phyloP scores from a whole-genome alignment of 768 basidiomycete species.

The Russula foetens region DNA sequence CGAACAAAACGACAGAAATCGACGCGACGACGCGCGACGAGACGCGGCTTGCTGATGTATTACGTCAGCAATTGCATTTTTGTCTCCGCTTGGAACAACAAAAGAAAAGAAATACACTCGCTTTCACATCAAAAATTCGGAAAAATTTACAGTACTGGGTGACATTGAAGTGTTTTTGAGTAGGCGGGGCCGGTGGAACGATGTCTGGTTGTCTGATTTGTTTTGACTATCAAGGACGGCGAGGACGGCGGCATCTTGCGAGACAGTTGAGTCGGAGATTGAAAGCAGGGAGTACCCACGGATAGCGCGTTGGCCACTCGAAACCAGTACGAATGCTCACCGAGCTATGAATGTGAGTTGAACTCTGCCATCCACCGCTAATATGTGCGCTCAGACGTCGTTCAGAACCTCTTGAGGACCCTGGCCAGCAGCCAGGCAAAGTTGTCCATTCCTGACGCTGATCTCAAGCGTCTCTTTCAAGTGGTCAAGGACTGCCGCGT shows the following conservation, averaged over 20 bases:
- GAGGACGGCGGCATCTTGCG: not conserved
- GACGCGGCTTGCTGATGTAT: constrained; percentile 11
- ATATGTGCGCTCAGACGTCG: constrained; percentile 11
- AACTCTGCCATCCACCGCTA: constrained; percentile 25
- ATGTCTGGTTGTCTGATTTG: not conserved
- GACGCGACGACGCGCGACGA: constrained; percentile 14
- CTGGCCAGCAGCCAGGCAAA: constrained; percentile 72
- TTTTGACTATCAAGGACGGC: not conserved
- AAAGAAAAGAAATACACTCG: not conserved
- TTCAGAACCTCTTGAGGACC: constrained; percentile 82
- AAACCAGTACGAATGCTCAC: constrained; percentile 25
- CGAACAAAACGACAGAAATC: not conserved
- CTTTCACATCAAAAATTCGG: not conserved
- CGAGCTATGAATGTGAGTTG: constrained; percentile 32
- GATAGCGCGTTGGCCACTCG: constrained; percentile 22
- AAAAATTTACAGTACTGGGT: not conserved
- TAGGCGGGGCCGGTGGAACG: not conserved
- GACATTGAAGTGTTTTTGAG: too few relatives aligned
- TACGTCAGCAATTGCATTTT: constrained; percentile 9
- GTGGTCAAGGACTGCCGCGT: constrained; percentile 87
- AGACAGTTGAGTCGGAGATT: constrained; percentile 22
- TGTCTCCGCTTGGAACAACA: not conserved
- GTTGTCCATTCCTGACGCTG: constrained; percentile 48
- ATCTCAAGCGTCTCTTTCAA: constrained; percentile 74
- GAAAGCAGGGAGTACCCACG: constrained; percentile 24